Percentiles rank a stretch among this genome's conserved stretches.
Evolutionary conservation across 116 monocot species (phyloP).

Genomic region (Dioscorea cayenensis): DNA sequence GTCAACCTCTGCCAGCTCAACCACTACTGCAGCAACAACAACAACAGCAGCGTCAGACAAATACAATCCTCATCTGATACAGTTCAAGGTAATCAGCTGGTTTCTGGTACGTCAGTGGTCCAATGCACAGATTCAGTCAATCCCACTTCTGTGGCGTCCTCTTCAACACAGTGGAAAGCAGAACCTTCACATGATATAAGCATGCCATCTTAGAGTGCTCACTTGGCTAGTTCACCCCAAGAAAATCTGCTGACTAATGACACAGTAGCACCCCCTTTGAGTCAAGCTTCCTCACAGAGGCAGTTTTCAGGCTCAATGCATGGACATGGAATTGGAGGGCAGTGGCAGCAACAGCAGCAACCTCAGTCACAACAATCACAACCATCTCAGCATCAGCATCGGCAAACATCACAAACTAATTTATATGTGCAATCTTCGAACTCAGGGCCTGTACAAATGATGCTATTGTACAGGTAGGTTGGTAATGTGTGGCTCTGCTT

Average conservation of each 20-base stretch:
- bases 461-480: constrained; percentile 45
- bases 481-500: neutral
- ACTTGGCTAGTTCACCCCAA: constrained; percentile 26
- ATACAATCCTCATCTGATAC: constrained; percentile 23
- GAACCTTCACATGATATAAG: constrained; percentile 39
- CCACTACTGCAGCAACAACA: too few species aligned
- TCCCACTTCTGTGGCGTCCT: constrained; percentile 19
- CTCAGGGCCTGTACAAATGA: constrained; percentile 29
- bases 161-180: constrained; percentile 45
- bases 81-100: constrained; percentile 35
- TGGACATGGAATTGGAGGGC: constrained; percentile 49
- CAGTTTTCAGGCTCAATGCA: constrained; percentile 37
- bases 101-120: constrained; percentile 18
- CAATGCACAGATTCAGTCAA: constrained; percentile 35
- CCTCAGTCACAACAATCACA: constrained; percentile 5
- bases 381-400: constrained; percentile 22
- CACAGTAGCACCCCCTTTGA: constrained; percentile 26
- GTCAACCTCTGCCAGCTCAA: too few species aligned
- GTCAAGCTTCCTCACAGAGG: constrained; percentile 38
- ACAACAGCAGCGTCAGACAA: too few species aligned
- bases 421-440: constrained; percentile 54
- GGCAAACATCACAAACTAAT: constrained; percentile 34
- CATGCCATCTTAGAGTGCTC: constrained; percentile 16
- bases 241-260: constrained; percentile 41
- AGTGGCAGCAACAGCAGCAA: constrained; percentile 47